Evolutionary conservation across 805 yeast genomes (phyloP).

Genomic region (Metschnikowia cubensis): DNA sequence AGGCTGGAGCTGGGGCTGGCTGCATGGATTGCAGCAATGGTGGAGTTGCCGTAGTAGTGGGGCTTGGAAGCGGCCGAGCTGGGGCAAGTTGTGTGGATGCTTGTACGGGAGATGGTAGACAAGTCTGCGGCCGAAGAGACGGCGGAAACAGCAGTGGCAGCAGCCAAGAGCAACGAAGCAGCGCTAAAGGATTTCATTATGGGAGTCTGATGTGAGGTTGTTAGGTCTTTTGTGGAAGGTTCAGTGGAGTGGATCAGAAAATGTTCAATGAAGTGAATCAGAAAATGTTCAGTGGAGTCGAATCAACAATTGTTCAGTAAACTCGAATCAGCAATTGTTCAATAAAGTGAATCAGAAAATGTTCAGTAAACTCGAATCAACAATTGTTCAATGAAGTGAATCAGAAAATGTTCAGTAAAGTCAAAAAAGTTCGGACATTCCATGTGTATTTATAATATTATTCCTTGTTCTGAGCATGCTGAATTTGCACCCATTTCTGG

Average conservation of each 20-base stretch:
- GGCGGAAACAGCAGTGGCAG: slow-evolving; percentile 6
- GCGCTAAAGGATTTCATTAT: slow-evolving; percentile 12
- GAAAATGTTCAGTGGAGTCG: no score
- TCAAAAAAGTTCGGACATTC: no score
- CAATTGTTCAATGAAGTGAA: no score
- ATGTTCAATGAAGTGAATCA: no score
- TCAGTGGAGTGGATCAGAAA: no score
- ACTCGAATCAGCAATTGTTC: no score
- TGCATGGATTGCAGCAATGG: neutral
- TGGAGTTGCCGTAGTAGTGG: slow-evolving; percentile 10
- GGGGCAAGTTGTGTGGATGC: slow-evolving; percentile 15
- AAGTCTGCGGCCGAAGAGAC: slow-evolving; percentile 7
- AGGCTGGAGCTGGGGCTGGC: neutral
- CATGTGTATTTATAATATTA: slow-evolving; percentile 1
- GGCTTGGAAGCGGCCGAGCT: slow-evolving; percentile 1
- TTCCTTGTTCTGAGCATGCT: neutral
- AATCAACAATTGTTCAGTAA: no score
- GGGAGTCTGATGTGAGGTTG: no score
- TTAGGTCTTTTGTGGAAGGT: no score
- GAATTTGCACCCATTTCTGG: slow-evolving; percentile 6
- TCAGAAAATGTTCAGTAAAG: no score
- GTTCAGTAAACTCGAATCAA: no score
- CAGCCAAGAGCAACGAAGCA: slow-evolving; percentile 8
- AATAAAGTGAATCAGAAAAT: no score
- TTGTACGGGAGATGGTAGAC: slow-evolving; percentile 16